Evolutionary conservation across 495 filamentous ascomycete genomes (phyloP).

Genomic region (Neurospora sp.): DNA sequence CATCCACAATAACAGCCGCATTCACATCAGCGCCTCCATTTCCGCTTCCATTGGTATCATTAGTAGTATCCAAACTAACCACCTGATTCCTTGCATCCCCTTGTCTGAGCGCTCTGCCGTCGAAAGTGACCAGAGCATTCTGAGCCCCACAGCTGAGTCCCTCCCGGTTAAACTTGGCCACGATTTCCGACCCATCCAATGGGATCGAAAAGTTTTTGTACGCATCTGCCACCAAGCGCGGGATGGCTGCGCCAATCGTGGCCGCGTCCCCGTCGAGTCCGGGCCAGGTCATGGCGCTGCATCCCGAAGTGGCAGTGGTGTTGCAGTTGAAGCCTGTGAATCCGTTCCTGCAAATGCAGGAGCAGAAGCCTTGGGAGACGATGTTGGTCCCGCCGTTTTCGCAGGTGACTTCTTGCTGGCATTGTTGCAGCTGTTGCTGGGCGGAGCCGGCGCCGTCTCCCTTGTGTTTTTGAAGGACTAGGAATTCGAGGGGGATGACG

Average conservation of each 20-base stretch:
- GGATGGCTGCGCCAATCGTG: constrained; percentile 71
- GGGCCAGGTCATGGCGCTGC: constrained; percentile 47
- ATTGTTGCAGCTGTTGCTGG: constrained; percentile 31
- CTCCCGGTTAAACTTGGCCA: constrained; percentile 64
- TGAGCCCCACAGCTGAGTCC: constrained; percentile 69
- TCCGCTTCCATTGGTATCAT: not conserved
- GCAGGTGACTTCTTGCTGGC: constrained; percentile 49
- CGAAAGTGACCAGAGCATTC: constrained; percentile 80
- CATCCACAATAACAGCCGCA: constrained; percentile 17
- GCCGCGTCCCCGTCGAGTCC: constrained; percentile 50
- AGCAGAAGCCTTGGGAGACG: constrained; percentile 53
- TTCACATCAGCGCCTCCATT: constrained; percentile 6
- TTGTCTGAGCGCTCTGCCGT: constrained; percentile 36
- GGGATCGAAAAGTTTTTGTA: constrained; percentile 63
- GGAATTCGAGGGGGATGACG: constrained; percentile 73
- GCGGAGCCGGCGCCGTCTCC: constrained; percentile 15
- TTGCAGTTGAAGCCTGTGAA: constrained; percentile 75
- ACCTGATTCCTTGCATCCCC: constrained; percentile 5
- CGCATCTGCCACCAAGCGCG: constrained; percentile 55
- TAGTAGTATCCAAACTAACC: not conserved
- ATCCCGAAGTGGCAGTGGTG: constrained; percentile 49
- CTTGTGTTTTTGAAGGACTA: constrained; percentile 50
- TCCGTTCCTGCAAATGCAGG: constrained; percentile 78
- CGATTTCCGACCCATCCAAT: constrained; percentile 52
- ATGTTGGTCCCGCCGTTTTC: constrained; percentile 74